phyloP scores from a whole-genome alignment of 208 protist species.

The Trypanosoma boissoni region DNA sequence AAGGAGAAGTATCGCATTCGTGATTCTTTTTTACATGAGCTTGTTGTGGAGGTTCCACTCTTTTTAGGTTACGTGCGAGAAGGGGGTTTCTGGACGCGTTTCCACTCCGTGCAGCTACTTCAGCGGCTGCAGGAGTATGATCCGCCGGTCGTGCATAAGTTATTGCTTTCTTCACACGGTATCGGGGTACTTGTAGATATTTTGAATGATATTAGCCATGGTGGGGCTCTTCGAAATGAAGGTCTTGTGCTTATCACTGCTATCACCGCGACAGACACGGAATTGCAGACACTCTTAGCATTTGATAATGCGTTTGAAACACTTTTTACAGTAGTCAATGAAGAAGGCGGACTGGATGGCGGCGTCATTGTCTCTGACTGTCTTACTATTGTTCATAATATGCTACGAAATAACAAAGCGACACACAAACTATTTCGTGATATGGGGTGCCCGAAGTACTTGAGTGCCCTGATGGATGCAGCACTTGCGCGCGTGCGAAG shows the following conservation, averaged over 20 bases:
- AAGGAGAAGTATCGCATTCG: slow-evolving; percentile 43
- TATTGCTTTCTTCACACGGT: slow-evolving; percentile 58
- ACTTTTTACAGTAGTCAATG: slow-evolving; percentile 55
- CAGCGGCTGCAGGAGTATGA: slow-evolving; percentile 67
- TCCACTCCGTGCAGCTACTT: slow-evolving; percentile 62
- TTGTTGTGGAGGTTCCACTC: slow-evolving; percentile 46
- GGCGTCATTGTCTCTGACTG: slow-evolving; percentile 68
- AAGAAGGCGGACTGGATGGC: slow-evolving; percentile 46
- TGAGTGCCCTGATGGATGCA: slow-evolving; percentile 51
- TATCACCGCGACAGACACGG: slow-evolving; percentile 58
- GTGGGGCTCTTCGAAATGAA: slow-evolving; percentile 46
- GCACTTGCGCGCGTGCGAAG: slow-evolving; percentile 26
- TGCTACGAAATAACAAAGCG: slow-evolving; percentile 78
- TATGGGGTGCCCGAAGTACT: slow-evolving; percentile 58
- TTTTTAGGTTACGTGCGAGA: slow-evolving; percentile 35
- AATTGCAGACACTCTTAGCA: slow-evolving; percentile 77
- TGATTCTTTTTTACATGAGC: slow-evolving; percentile 44
- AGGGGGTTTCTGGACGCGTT: slow-evolving; percentile 43
- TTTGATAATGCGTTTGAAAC: slow-evolving; percentile 82
- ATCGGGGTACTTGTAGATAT: slow-evolving; percentile 56
- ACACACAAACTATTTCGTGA: slow-evolving; percentile 85
- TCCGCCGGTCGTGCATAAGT: slow-evolving; percentile 38
- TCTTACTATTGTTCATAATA: slow-evolving; percentile 78
- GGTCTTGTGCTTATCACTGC: slow-evolving; percentile 58
- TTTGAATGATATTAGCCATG: slow-evolving; percentile 46